Evolutionary conservation across 78 protist genomes (phyloP).

Genomic region (Dictyostelium firmibasis): DNA sequence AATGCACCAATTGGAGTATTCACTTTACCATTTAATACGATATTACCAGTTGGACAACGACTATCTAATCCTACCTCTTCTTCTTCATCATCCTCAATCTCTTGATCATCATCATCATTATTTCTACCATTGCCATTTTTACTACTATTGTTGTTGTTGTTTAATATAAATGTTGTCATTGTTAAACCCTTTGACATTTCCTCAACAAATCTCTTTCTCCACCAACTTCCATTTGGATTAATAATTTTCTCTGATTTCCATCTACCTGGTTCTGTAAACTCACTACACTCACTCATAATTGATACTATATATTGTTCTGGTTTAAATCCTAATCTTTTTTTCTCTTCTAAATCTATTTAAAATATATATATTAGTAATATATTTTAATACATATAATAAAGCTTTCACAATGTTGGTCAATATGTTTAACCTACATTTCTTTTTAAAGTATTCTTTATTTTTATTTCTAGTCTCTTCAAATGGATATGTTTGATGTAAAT

Average conservation of each 20-base stretch:
- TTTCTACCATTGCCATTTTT: background rate
- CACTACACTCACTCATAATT: conserved; percentile 32
- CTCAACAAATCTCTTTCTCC: conserved; percentile 60
- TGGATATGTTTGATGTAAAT: background rate
- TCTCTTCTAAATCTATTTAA: conserved; percentile 19
- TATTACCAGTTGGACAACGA: background rate
- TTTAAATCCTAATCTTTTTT: conserved; percentile 58
- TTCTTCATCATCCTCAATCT: background rate
- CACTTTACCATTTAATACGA: background rate
- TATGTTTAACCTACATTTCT: background rate
- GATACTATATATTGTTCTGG: conserved; percentile 32
- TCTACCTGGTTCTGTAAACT: conserved; percentile 28
- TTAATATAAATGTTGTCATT: background rate
- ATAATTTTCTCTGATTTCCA: conserved; percentile 47
- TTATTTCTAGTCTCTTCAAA: background rate
- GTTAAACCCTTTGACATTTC: conserved; percentile 6
- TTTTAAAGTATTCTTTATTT: conserved; percentile 3
- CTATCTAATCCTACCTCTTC: background rate
- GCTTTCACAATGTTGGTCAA: background rate
- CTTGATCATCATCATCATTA: background rate
- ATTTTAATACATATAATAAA: no score
- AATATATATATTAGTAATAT: background rate
- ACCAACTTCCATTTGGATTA: conserved; percentile 9
- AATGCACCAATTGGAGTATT: conserved; percentile 23
- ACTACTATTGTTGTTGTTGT: background rate